Base-by-base conservation (phyloP, 2,329 filamentous ascomycete species). In the Pseudogymnoascus sp. region DNA sequence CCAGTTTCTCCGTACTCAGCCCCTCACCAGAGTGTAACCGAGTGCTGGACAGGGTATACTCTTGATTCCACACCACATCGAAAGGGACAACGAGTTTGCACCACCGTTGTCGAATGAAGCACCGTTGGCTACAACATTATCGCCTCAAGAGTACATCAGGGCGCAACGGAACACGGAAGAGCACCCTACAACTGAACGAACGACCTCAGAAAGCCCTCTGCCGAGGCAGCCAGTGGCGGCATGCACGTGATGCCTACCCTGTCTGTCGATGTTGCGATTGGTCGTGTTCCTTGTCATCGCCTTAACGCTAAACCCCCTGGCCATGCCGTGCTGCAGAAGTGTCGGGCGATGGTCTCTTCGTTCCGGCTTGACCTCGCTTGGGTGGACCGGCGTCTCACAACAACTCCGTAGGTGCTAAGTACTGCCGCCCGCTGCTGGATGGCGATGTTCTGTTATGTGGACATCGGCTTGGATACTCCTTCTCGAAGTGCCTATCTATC, bases 311-410 rank as follows among this genome's bases (percentile, higher is more conserved):
- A 55, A 21, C n/a, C n/a, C 49, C 45, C 6, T n/a, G 29, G 33
- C 29, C 19, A 35, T 55, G 49, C 49, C 49, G 16, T 55, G 49
- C 29, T 33, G 29, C 29, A 55, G 49, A 55, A 55, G 49, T 35
- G 49, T 55, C 49, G 49, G 49, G 49, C 49, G 49, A 33, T 55
- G 49, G 10, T 55, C 12, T 55, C 29, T 55, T 55, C 26, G 14
- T 55, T 55, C 49, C 49, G 49, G 49, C 26, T 55, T 33, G 49
- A 55, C 49, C 19, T 55, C 29, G n/a, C 49, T 55, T 55, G 26
- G 49, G n/a, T 33, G 29, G n/a, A 49, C 14, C 14, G 33, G 19
- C 11, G 26, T 55, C 49, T 21, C 49, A 33, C 49, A 55, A 33
- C 49, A 55, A 55, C 26, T 33, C 26, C 10, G 14, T 49, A n/a